Base-by-base conservation (phyloP, 1,139 yeast species). In the Scheffersomyces parashehatae region DNA sequence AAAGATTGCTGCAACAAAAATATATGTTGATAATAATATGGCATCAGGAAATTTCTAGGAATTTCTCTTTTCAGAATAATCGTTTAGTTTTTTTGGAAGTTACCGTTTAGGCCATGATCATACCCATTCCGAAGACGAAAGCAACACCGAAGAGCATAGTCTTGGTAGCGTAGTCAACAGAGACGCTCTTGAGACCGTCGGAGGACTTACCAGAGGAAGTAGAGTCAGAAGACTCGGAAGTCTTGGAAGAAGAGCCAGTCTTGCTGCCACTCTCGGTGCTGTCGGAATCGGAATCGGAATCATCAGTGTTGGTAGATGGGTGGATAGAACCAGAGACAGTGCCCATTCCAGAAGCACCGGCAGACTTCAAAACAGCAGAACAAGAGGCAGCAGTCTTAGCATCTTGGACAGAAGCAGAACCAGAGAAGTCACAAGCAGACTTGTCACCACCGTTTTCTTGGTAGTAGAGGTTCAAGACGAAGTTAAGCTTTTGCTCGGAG, bases 371-470 rank as follows among this genome's bases (percentile, higher is more conserved):
- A 43, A 48, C 34, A 36, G 59, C 60, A 14, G 54, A 36, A 51
- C 64, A 59, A 16, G 59, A 44, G 15, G 59, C 52, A 16, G 62
- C 56, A 29, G 56, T 47, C 39, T 54, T 36, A 41, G 56, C 52
- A 29, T 53, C 42, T 43, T 67, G 62, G 31, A 67, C 52, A 12
- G 72, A 55, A 29, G 77, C 79, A 42, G 71, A 63, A 33, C 79
- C 79, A 36, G 54, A 50, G 51, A 72, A 73, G 52, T 67, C 65
- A 65, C 79, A 74, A 44, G 77, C 77, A 40, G 63, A 55, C 2
- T 49, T 35, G 28, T 48, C 48, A 47, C 58, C 59, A 38, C 57
- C 65, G 44, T 70, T 60, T 28, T 56, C 53, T 41, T 60, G 49
- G 58, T 72, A 74, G 64, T 72, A 74, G 39, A 61, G 58, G 60